Percentiles rank a stretch among this genome's conserved stretches.
Conservation (phyloP, 1,284 basidiomycete species). For the Austroboletus sp. region DNA sequence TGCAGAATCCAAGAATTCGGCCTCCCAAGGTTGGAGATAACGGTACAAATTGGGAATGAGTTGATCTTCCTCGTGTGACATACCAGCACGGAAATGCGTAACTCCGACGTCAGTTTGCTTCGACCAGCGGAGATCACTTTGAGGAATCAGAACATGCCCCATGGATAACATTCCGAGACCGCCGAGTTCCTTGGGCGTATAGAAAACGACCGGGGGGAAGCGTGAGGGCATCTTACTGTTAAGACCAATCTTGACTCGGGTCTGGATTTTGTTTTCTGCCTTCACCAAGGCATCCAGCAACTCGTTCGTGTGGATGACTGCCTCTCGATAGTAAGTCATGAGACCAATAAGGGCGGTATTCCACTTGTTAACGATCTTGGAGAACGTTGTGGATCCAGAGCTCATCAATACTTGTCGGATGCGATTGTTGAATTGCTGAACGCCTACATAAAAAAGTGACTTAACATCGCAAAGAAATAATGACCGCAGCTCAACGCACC, state of each 20-base stretch:
- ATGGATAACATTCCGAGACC: conserved; percentile 99
- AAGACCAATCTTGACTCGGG: conserved; percentile 96
- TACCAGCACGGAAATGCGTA: conserved; percentile 95
- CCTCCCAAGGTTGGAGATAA: conserved; percentile 97
- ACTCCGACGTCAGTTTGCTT: conserved; percentile 96
- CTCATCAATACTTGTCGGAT: conserved; percentile 98
- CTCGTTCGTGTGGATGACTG: conserved; percentile 97
- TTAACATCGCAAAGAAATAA: conserved; percentile 13
- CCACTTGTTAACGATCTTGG: conserved; percentile 99
- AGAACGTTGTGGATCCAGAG: conserved; percentile 96
- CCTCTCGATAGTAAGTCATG: conserved; percentile 98
- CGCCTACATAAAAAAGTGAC: conserved; percentile 44
- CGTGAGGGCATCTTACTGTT: conserved; percentile 99
- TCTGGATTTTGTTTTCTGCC: conserved; percentile 98
- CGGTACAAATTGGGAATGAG: conserved; percentile 96
- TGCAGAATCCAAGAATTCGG: conserved; percentile 95
- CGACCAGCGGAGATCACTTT: conserved; percentile 94
- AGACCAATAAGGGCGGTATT: conserved; percentile 91
- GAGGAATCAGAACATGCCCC: conserved; percentile 97
- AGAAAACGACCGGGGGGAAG: conserved; percentile 97
- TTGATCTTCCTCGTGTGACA: conserved; percentile 92
- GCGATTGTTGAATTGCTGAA: conserved; percentile 93
- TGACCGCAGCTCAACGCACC: conserved; percentile 37
- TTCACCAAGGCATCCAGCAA: conserved; percentile 91
- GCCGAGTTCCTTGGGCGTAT: conserved; percentile 92